Percentiles rank a stretch among this genome's conserved stretches.
Evolutionary conservation across 2,329 filamentous ascomycete species (phyloP).

Genomic region (Aspergillus persii): DNA sequence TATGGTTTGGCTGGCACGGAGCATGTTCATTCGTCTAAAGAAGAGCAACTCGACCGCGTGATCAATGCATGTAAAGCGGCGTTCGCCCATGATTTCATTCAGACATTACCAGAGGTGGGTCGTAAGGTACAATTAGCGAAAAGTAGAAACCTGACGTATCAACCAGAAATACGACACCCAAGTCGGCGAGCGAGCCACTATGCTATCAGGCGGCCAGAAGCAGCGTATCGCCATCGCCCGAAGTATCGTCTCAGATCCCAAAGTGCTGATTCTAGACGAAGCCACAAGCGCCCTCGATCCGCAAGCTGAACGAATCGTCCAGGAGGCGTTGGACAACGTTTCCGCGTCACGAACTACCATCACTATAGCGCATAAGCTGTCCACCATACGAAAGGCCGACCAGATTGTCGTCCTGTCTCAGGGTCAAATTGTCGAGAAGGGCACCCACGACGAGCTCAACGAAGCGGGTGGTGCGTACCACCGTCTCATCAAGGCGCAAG

Average conservation of each 20-base stretch:
- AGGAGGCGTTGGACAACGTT: slow-evolving; percentile 73
- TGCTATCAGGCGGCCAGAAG: slow-evolving; percentile 86
- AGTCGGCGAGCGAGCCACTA: slow-evolving; percentile 77
- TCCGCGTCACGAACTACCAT: slow-evolving; percentile 51
- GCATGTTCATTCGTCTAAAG: slow-evolving; percentile 18
- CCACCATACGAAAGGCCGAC: slow-evolving; percentile 43
- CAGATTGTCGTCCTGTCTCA: slow-evolving; percentile 44
- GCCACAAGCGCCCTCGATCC: slow-evolving; percentile 86
- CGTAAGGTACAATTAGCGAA: neutral
- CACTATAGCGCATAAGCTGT: slow-evolving; percentile 45
- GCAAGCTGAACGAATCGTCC: slow-evolving; percentile 79
- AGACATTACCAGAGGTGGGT: slow-evolving; percentile 59
- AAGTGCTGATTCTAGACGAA: slow-evolving; percentile 82
- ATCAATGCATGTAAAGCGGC: slow-evolving; percentile 1
- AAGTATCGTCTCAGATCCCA: slow-evolving; percentile 77
- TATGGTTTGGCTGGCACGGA: slow-evolving; percentile 27
- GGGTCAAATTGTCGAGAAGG: slow-evolving; percentile 45
- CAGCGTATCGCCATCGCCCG: slow-evolving; percentile 84
- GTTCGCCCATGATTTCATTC: slow-evolving; percentile 77
- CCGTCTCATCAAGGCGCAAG: slow-evolving; percentile 46
- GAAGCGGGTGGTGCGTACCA: slow-evolving; percentile 38
- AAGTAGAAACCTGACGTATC: neutral
- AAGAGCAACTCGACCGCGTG: slow-evolving; percentile 5
- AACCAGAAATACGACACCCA: slow-evolving; percentile 69
- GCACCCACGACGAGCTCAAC: slow-evolving; percentile 42